Conservation (phyloP, 164 flowering plant genomes). For the Aristolochia fimbriata region DNA sequence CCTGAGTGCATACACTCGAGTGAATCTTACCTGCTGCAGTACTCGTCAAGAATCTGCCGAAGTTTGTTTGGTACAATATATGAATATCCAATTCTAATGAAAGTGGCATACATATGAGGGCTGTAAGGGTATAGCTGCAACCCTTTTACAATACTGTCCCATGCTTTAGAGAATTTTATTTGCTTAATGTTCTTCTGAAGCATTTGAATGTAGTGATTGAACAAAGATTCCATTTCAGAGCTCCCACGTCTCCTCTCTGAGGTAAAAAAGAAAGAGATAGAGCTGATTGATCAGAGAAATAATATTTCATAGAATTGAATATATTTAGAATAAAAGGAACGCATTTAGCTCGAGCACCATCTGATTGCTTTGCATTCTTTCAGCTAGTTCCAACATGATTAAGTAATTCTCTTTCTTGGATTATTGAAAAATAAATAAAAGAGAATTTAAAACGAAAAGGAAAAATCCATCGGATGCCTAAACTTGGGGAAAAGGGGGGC, state of each 20-base stretch:
- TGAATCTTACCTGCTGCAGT: conserved; percentile 36
- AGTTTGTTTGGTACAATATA: conserved; percentile 68
- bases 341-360: no score
- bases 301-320: neutral
- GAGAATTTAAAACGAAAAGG: no score
- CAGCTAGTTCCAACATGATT: no score
- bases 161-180: conserved; percentile 31
- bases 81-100: conserved; percentile 48
- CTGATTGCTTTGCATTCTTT: no score
- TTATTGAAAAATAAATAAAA: no score
- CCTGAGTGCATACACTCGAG: neutral
- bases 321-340: no score
- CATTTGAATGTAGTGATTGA: conserved; percentile 45
- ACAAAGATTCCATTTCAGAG: conserved; percentile 63
- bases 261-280: neutral
- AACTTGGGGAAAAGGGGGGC: no score
- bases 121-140: conserved; percentile 73
- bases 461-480: no score
- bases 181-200: conserved; percentile 39
- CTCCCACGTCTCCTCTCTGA: conserved; percentile 78
- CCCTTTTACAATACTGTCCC: conserved; percentile 52
- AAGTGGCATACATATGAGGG: conserved; percentile 40
- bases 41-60: conserved; percentile 62
- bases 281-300: neutral
- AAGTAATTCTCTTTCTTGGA: no score